Base-by-base conservation (phyloP, 352 stramenopile species). In the Phytophthora meadii region DNA sequence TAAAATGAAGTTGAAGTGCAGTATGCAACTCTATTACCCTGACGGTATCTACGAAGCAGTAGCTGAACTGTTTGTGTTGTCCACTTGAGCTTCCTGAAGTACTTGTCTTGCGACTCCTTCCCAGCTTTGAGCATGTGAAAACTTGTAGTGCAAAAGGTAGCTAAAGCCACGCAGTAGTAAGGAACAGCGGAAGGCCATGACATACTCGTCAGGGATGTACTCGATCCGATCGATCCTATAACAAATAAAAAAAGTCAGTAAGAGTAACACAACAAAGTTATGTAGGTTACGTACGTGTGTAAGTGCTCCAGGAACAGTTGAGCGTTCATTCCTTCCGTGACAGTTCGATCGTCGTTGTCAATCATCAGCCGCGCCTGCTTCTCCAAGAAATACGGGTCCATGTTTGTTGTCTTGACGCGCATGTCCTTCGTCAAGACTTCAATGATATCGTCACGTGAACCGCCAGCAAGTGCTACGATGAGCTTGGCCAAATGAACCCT, bases 101-200 rank as follows among this genome's bases (percentile, higher is more conserved):
- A 90, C 79, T 27, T 86, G 80, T 65, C 84, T 72, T 17, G 86
- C 87, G 6, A 94, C 54, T 3, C 65, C 68, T 42, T 87, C 79
- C 88, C 88, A 96, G 70, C 87, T 93, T 57, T 93, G 70, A 5
- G 88, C 84, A 63, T 93, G 84, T 12, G 88, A 96, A 61, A 93
- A 92, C 60, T 91, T 89, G 75, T 94, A 95, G 64, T 93, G 85
- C 28, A 94, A 64, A 34, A 90, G 61, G 54, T 93, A 91, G 69
- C 87, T 94, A 61, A 96, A 92, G 40, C 89, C 89, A 22, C 89
- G 87, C 27, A 96, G 66, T 47, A 97, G 69, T 37, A 97, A 76
- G 36, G 89, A 96, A 45, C 82, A 87, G 55, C 89, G 85, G 57
- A 92, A 94, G 14, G 88, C 86, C 88, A 96, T 96, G 34, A 96